A percentile compares a stretch with the other conserved stretches of the same genome.
Conservation (phyloP, 495 filamentous ascomycete genomes). For the Pseudevernia furfuracea region DNA sequence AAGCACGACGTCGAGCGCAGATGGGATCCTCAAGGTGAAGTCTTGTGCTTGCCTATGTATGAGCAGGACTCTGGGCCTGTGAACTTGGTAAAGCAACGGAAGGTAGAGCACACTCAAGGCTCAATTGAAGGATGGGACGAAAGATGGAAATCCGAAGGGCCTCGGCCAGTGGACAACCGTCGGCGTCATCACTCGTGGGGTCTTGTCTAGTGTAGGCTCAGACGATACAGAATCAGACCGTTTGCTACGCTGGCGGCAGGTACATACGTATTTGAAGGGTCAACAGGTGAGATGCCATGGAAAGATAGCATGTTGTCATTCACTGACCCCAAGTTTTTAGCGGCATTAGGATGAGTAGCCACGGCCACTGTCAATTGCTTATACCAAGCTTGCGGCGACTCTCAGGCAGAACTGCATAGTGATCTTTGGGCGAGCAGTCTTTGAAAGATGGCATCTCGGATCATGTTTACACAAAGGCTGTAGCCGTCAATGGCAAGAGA, state of each 20-base stretch:
- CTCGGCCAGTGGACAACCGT: background rate
- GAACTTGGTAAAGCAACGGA: constrained; percentile 19
- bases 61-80: constrained; percentile 17
- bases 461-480: too few relatives aligned
- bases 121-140: constrained; percentile 23
- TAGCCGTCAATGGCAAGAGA: too few relatives aligned
- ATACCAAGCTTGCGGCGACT: too few relatives aligned
- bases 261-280: background rate
- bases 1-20: constrained; percentile 13
- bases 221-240: background rate
- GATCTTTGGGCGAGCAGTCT: too few relatives aligned
- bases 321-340: too few relatives aligned
- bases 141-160: constrained; percentile 9
- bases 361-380: too few relatives aligned
- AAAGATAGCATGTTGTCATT: too few relatives aligned
- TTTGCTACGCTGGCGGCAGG: background rate
- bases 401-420: too few relatives aligned
- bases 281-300: too few relatives aligned
- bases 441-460: too few relatives aligned
- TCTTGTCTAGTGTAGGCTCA: background rate
- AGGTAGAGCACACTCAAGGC: constrained; percentile 11
- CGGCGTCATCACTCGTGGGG: background rate
- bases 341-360: too few relatives aligned
- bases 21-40: constrained; percentile 18
- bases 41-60: constrained; percentile 19